Base-by-base conservation (phyloP, 2,329 filamentous ascomycete genomes). In the Colletotrichum chrysophilum region DNA sequence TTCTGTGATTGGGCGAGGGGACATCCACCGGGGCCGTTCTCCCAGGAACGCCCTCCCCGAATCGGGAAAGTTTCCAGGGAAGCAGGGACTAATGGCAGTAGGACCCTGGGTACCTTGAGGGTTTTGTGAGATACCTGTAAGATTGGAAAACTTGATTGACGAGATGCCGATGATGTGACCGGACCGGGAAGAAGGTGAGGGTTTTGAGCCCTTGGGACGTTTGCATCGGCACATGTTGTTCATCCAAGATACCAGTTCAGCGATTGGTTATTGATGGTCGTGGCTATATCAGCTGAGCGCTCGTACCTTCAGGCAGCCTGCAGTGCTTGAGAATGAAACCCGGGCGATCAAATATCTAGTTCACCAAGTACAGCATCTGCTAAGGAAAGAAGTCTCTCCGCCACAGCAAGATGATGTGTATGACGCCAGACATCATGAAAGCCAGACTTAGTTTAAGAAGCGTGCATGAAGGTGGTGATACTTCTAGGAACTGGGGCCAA, bases 51-150 rank as follows among this genome's bases (percentile, higher is more conserved):
- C 24, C 21, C 48, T 64, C 62, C 70, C 43, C 24, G 36, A 60
- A 24, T 10, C 7, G 73, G 55, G n/a, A 64, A 68, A 18, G n/a
- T 13, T 18, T 21, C 18, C 64, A 75, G 52, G 73, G 64, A 60
- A 36, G 43, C 60, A 58, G 43, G 56, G 56, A 36, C 26, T 18
- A 69, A 34, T 24, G 32, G 7, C 16, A 13, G 18, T 13, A n/a
- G 30, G 18, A 34, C 74, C 74, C 64, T 76, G 64, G 12, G 64
- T 2, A 76, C 70, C 74, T 48, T 73, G 74, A 76, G 58, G 70
- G 70, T 30, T 55, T 34, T 6, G 4, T 26, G n/a, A 24, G 24
- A 48, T 48, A 34, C n/a, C 43, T 43, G 58, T 24, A 1, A 26
- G 21, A 12, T 24, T 36, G 28, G 28, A 30, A 34, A 32, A 38